A percentile compares a stretch with the other conserved stretches of the same genome.
Conservation (phyloP, 805 yeast genomes). For the Wickerhamiella azymoides region DNA sequence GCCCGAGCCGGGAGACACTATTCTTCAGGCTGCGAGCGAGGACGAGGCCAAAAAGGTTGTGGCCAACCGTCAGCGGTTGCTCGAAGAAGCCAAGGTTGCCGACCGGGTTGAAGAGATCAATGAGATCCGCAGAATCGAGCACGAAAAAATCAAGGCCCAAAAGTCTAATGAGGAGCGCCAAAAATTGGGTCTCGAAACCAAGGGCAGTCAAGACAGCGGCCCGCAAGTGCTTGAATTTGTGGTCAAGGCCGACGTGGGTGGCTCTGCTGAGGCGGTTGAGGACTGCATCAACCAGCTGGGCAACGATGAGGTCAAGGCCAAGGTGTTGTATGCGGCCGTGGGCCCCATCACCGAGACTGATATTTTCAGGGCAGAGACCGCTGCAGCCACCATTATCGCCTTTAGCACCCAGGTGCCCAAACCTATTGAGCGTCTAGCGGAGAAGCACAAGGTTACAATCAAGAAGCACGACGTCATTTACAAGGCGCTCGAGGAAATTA, state of each 20-base stretch:
- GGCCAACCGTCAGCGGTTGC: constrained; percentile 45
- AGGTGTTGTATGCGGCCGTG: constrained; percentile 60
- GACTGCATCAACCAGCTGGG: constrained; percentile 77
- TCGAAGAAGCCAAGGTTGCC: constrained; percentile 40
- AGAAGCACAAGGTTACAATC: constrained; percentile 40
- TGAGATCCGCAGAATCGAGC: constrained; percentile 35
- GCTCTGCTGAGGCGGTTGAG: constrained; percentile 84
- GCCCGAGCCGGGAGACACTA: constrained; percentile 82
- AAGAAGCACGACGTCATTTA: constrained; percentile 69
- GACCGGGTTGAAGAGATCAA: constrained; percentile 59
- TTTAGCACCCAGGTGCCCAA: constrained; percentile 64
- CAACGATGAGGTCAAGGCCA: constrained; percentile 64
- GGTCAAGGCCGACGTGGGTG: constrained; percentile 82
- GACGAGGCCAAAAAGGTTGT: constrained; percentile 61
- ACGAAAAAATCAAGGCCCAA: constrained; percentile 32
- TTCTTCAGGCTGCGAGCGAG: constrained; percentile 64
- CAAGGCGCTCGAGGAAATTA: constrained; percentile 73
- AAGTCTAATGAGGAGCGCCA: constrained; percentile 44
- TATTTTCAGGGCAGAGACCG: constrained; percentile 49
- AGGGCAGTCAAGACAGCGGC: constrained; percentile 23
- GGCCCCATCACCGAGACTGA: constrained; percentile 63
- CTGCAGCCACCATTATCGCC: constrained; percentile 61
- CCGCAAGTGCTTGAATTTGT: constrained; percentile 40
- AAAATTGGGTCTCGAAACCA: constrained; percentile 42
- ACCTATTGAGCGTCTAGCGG: constrained; percentile 46